Evolutionary conservation across 106 monocot species (phyloP), one percentile per base, ranked within the genome.

Genomic region (Gastrodia elata): DNA sequence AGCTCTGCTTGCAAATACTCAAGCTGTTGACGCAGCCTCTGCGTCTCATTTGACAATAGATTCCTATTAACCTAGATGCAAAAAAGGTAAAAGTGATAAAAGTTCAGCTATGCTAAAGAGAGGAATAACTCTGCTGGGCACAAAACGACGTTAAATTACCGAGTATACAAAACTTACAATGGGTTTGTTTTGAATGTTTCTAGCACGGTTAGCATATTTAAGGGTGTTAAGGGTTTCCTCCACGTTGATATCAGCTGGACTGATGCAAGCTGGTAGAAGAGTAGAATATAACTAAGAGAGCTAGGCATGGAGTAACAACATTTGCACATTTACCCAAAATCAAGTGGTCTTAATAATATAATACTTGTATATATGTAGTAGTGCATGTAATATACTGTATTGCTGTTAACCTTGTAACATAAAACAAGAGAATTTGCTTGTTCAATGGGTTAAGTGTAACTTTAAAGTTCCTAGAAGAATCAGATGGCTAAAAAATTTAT

Each of bases 181-280:
- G 39, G 90, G 97, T 52, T 98, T 98, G 74, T 98, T 98, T 74
- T 85, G 97, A 71, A 98, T 98, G 81, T 98, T 98, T 71, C 97
- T 86, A 80, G 97, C 97, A 42, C 97, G 90, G 73, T 98, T 98
- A 59, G 97, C 97, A 88, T 98, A 98, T 82, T 98, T 98, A 58
- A 98, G 77, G 15, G 97, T 98, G 77, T 98, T 98, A 18, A 92
- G 84, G 42, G 97, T 93, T 83, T 98, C 97, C 78, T 98, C 97
- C 39, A 83, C 93, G 78, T 98, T 98, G 64, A 98, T 93, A 75
- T 98, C 97, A 80, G 97, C 97, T 44, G 97, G 97, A 72, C 97
- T 98, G 68, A 98, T 98, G 74, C 97, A 98, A 7, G 97, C 97
- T 98, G 86, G 39, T 80, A 77, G 48, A 75, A 68, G 16, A 42